These are phyloP conservation scores for Usnea hakonensis DNA, from an alignment of 495 filamentous ascomycete species.

Conservation along the genomic window DNA sequence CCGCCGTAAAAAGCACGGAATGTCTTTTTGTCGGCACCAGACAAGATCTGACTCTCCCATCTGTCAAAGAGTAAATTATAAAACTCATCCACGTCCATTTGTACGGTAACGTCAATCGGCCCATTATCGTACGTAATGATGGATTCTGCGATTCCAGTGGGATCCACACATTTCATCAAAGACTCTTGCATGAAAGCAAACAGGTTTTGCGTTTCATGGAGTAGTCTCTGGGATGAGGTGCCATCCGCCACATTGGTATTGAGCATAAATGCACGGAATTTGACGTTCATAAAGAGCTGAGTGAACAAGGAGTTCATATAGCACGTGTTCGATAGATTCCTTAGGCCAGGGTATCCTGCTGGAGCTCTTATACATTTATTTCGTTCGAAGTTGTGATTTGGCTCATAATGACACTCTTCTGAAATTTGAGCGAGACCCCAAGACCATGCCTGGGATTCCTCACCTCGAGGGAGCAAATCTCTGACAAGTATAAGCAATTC, in stretches of 20 bases:
- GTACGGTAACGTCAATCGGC: conserved; percentile 75
- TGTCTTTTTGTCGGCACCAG: conserved; percentile 56
- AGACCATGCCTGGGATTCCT: conserved; percentile 22
- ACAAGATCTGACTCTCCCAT: conserved; percentile 75
- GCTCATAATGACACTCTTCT: conserved; percentile 47
- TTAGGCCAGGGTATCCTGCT: conserved; percentile 74
- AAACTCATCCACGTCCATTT: conserved; percentile 99
- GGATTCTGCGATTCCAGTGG: conserved; percentile 59
- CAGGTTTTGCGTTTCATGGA: conserved; percentile 68
- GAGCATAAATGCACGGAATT: conserved; percentile 81
- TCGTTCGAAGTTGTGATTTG: conserved; percentile 54
- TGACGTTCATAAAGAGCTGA: conserved; percentile 93
- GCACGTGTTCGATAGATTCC: conserved; percentile 92
- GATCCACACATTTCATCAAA: conserved; percentile 62
- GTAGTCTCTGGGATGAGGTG: conserved; percentile 53
- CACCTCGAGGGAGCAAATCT: conserved; percentile 44
- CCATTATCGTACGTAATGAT: conserved; percentile 79
- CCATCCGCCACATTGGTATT: conserved; percentile 49
- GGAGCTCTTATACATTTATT: conserved; percentile 60
- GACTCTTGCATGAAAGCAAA: conserved; percentile 84
- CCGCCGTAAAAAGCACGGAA: conserved; percentile 87
- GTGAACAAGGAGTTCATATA: conserved; percentile 95
- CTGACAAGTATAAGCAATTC: conserved; percentile 46
- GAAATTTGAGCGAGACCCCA: conserved; percentile 23
- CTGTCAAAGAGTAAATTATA: conserved; percentile 89